Base-by-base conservation (phyloP, 768 basidiomycete genomes). In the Hysterangium stoloniferum region DNA sequence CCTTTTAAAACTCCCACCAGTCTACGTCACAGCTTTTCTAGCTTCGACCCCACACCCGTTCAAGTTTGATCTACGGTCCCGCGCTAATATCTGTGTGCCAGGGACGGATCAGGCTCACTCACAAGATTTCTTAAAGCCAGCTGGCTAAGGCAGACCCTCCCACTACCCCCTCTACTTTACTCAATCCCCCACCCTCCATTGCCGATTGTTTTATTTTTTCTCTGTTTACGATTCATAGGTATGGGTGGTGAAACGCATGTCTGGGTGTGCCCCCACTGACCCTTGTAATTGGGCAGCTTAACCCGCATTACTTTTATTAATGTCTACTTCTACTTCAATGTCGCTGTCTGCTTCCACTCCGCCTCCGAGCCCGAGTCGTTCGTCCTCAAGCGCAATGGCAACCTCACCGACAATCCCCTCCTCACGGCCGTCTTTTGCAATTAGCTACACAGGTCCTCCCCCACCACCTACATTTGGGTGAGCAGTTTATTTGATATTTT, bases 371-470 rank as follows among this genome's bases (percentile, higher is more conserved):
- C 45, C 45, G 19, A 15, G 34, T 48, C 27, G 20, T 17, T 48
- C 20, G 19, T 48, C 19, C 25, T 28, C 34, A 13, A 24, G 24
- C 31, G 12, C 35, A 36, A 13, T 24, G 8, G 17, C 33, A 24
- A 11, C 47, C 34, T n/a, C 34, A 47, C 17, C 32, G 17, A 22
- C 45, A 15, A 36, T 6, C 20, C 25, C 47, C 35, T 24, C 22
- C 17, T 37, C 34, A 6, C 29, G 47, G 27, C 47, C 47, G 6
- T 48, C 47, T 24, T 38, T 48, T 37, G 35, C 33, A 27, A 48
- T 48, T 29, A 34, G 47, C 2, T 48, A 48, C 38, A 36, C 47
- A 36, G 34, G 38, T 24, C 47, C 47, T 48, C 22, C 41, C 41
- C 47, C 47, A 2, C 19, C 27, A 28, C 45, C 28, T 35, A 24